Percentiles rank a stretch among this genome's conserved stretches.
These are phyloP conservation scores for Xylaria sp. DNA, from an alignment of 495 filamentous ascomycete genomes.

Conservation along the genomic window DNA sequence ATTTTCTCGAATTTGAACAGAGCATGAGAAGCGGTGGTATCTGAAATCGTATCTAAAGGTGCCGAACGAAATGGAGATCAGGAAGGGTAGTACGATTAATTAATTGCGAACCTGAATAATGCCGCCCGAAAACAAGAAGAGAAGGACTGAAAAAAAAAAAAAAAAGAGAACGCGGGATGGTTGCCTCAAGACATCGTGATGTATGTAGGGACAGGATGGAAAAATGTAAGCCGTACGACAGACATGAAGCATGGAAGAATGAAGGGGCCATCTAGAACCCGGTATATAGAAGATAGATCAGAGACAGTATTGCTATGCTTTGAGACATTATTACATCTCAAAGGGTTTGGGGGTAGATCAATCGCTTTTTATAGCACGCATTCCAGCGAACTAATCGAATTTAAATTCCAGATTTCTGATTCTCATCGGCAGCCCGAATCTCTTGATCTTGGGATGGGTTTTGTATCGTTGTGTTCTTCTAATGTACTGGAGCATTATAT, in stretches of 20 bases:
- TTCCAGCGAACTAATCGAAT: slow-evolving; percentile 7
- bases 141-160: background rate
- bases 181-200: slow-evolving; percentile 8
- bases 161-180: background rate
- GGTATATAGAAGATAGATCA: slow-evolving; percentile 20
- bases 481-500: background rate
- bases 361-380: background rate
- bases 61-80: background rate
- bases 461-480: background rate
- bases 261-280: slow-evolving; percentile 8
- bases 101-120: background rate
- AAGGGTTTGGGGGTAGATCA: background rate
- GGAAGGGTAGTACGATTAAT: background rate
- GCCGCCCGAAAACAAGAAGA: background rate
- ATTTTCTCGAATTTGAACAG: background rate
- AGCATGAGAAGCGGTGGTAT: slow-evolving; percentile 17
- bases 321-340: slow-evolving; percentile 17
- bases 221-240: slow-evolving; percentile 16
- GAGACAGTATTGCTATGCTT: background rate
- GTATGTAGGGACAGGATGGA: background rate
- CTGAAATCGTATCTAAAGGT: background rate
- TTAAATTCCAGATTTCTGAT: background rate
- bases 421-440: background rate
- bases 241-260: slow-evolving; percentile 10
- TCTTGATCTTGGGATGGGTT: background rate